Percentiles rank a stretch among this genome's conserved stretches.
Conservation (phyloP, 1,284 basidiomycete species). For the Lentinula novae-zelandiae region DNA sequence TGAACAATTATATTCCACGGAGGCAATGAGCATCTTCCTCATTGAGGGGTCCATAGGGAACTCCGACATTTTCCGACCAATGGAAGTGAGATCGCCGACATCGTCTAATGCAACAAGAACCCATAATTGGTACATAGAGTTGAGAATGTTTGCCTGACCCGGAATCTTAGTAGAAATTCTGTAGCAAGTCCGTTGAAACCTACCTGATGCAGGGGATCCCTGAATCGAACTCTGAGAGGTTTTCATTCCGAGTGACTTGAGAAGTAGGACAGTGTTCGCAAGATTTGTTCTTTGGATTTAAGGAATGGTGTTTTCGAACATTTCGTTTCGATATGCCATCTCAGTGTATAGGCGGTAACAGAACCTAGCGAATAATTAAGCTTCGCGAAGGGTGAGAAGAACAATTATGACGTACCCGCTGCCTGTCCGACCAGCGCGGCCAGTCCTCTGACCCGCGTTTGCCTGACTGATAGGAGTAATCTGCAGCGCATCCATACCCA, state of each 20-base stretch:
- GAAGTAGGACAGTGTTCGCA: constrained; percentile 91
- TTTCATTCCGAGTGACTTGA: constrained; percentile 97
- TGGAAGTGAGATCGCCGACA: constrained; percentile 90
- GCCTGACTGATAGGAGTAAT: constrained; percentile 99
- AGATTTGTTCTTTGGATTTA: constrained; percentile 98
- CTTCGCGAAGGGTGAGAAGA: neutral
- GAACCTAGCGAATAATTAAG: constrained; percentile 48
- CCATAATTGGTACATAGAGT: constrained; percentile 99
- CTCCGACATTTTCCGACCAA: constrained; percentile 96
- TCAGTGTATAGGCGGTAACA: constrained; percentile 92
- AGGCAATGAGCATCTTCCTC: constrained; percentile 97
- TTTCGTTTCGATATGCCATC: constrained; percentile 84
- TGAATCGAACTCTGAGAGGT: constrained; percentile 97
- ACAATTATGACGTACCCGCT: constrained; percentile 60
- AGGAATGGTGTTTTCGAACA: constrained; percentile 93
- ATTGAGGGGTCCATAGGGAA: constrained; percentile 98
- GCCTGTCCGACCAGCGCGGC: constrained; percentile 95
- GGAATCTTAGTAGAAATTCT: constrained; percentile 34
- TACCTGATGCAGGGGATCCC: constrained; percentile 94
- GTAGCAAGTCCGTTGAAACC: constrained; percentile 38
- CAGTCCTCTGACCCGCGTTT: constrained; percentile 93
- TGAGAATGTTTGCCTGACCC: constrained; percentile 82
- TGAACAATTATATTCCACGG: constrained; percentile 93
- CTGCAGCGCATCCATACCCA: constrained; percentile 98
- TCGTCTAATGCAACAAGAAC: constrained; percentile 97